Conservation (phyloP, 2,329 filamentous ascomycete genomes). For the Talaromyces sp. region DNA sequence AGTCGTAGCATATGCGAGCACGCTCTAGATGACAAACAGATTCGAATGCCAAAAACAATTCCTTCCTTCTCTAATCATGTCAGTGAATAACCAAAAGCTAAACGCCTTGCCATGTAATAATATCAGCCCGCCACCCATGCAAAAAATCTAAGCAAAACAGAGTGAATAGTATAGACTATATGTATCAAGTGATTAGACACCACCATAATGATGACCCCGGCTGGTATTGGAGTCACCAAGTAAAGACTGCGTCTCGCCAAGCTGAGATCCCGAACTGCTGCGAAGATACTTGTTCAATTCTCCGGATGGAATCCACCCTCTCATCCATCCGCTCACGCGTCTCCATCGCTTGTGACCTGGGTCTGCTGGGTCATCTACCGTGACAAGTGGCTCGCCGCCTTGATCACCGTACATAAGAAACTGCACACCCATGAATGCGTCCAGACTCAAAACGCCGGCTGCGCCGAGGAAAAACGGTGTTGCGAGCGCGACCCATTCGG, state of each 20-base stretch:
- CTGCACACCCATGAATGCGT: slow-evolving; percentile 58
- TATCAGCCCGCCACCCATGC: background rate
- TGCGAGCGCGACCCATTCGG: slow-evolving; percentile 54
- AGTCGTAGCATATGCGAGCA: background rate
- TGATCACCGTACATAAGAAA: slow-evolving; percentile 56
- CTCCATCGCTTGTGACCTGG: slow-evolving; percentile 47
- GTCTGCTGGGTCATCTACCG: slow-evolving; percentile 42
- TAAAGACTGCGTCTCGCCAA: slow-evolving; percentile 2
- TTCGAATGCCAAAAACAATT: background rate
- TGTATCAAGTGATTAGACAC: background rate
- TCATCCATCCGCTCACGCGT: slow-evolving; percentile 59
- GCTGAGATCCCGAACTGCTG: slow-evolving; percentile 16
- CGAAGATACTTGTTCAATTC: slow-evolving; percentile 31
- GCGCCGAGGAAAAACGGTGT: slow-evolving; percentile 63
- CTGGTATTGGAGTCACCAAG: background rate
- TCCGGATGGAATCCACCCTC: slow-evolving; percentile 57
- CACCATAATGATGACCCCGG: background rate
- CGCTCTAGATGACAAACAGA: background rate
- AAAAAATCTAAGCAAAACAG: background rate
- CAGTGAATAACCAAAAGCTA: background rate
- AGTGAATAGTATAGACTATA: background rate
- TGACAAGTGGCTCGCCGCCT: slow-evolving; percentile 41
- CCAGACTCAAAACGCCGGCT: slow-evolving; percentile 58
- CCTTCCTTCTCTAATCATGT: background rate
- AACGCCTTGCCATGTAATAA: background rate